A percentile compares a stretch with the other conserved stretches of the same genome.
Evolutionary conservation across 2,329 filamentous ascomycete species (phyloP).

Genomic region (Chaetoscypha palmicola): DNA sequence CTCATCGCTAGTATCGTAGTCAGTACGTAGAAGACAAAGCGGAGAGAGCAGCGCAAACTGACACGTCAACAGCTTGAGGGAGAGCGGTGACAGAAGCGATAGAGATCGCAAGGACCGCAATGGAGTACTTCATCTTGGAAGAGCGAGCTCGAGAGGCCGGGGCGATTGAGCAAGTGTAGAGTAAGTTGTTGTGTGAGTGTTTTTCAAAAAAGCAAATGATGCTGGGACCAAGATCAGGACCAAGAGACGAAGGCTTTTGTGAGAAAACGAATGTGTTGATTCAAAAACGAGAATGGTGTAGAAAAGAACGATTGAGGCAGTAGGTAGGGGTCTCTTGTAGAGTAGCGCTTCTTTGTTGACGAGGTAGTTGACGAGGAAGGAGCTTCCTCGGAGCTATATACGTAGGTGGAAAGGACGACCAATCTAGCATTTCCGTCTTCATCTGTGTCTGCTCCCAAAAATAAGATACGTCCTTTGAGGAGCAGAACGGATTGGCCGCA

Average conservation of each 20-base stretch:
- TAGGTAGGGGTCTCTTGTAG: not conserved
- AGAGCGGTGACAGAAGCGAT: not conserved
- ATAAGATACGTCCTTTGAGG: not conserved
- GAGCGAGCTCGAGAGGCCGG: not conserved
- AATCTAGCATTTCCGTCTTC: not conserved
- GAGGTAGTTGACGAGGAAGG: not conserved
- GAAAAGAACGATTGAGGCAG: not conserved
- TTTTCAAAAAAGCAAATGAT: not conserved
- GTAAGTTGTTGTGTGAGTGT: not conserved
- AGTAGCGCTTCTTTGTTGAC: not conserved
- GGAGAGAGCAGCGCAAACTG: not conserved
- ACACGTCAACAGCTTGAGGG: not conserved
- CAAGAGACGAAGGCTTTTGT: not conserved
- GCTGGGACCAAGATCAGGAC: not conserved
- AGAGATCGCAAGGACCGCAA: not conserved
- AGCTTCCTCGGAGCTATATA: not conserved
- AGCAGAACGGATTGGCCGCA: not conserved
- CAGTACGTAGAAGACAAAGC: not conserved
- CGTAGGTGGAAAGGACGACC: not conserved
- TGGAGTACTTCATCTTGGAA: conserved; percentile 1
- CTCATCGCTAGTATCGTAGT: not conserved
- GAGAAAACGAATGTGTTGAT: not conserved
- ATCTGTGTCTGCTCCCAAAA: not conserved
- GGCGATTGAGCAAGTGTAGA: not conserved
- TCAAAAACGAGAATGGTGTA: not conserved